Evolutionary conservation across 257 asterid genomes (phyloP).

Genomic region (Echium plantagineum): DNA sequence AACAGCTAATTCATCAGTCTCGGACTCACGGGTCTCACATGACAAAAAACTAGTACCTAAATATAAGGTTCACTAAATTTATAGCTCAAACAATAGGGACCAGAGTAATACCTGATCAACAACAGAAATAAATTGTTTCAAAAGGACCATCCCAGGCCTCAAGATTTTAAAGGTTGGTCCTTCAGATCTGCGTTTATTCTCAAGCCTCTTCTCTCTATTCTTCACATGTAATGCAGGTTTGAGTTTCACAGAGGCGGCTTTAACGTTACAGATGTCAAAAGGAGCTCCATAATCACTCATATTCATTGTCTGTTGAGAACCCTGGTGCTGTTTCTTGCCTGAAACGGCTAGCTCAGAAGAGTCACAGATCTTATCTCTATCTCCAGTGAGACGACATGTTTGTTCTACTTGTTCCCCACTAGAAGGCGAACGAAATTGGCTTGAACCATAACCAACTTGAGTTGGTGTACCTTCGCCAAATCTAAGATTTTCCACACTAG

Average conservation of each 20-base stretch:
- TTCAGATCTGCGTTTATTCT: slow-evolving; percentile 21
- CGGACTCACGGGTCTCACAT: too few species aligned
- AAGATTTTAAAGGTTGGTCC: slow-evolving; percentile 23
- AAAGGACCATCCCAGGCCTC: slow-evolving; percentile 68
- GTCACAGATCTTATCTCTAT: not conserved
- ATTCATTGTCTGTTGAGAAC: slow-evolving; percentile 10
- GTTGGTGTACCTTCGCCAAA: too few species aligned
- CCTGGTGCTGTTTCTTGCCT: not conserved
- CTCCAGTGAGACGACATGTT: not conserved
- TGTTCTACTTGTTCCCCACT: too few species aligned
- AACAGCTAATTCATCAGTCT: not conserved
- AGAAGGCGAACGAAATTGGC: too few species aligned
- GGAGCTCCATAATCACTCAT: slow-evolving; percentile 7
- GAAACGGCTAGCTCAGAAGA: not conserved
- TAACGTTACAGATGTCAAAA: slow-evolving; percentile 49
- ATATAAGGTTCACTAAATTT: not conserved
- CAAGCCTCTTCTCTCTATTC: slow-evolving; percentile 41
- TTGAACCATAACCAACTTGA: too few species aligned
- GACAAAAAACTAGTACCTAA: too few species aligned
- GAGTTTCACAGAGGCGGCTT: slow-evolving; percentile 17
- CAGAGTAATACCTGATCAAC: slow-evolving; percentile 40
- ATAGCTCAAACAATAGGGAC: too few species aligned
- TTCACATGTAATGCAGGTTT: slow-evolving; percentile 26
- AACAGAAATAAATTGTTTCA: slow-evolving; percentile 40
- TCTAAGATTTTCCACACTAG: not conserved